Conservation (phyloP, 176 grass and related monocot species). For the Zoysia japonica region DNA sequence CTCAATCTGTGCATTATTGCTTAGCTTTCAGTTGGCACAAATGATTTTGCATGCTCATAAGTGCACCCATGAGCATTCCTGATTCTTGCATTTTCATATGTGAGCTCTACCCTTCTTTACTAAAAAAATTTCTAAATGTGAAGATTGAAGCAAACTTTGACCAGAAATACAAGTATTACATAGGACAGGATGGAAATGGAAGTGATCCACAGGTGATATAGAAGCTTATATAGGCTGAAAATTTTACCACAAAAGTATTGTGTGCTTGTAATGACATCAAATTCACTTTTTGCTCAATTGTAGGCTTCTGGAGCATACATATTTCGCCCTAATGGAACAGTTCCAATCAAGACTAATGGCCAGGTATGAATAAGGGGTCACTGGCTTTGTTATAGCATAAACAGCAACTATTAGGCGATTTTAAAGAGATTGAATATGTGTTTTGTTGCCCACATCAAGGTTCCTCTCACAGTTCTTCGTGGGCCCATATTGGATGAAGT, state of each 20-base stretch:
- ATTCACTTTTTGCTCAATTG: constrained; percentile 23
- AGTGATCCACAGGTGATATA: constrained; percentile 78
- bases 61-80: constrained; percentile 9
- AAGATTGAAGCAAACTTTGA: constrained; percentile 74
- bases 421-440: not conserved
- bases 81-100: constrained; percentile 17
- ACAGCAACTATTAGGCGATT: constrained; percentile 7
- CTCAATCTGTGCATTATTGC: constrained; percentile 6
- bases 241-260: constrained; percentile 11
- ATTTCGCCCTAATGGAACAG: constrained; percentile 77
- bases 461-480: constrained; percentile 59
- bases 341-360: constrained; percentile 59
- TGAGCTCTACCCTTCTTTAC: constrained; percentile 22
- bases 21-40: not conserved
- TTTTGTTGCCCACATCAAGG: constrained; percentile 49
- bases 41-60: constrained; percentile 21
- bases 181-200: constrained; percentile 63
- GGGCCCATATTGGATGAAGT: constrained; percentile 95
- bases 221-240: constrained; percentile 1
- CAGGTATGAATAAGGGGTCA: constrained; percentile 52
- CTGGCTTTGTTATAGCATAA: constrained; percentile 19
- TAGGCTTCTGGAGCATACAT: constrained; percentile 98
- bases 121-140: constrained; percentile 33
- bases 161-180: constrained; percentile 79
- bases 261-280: not conserved